A percentile compares a stretch with the other conserved stretches of the same genome.
phyloP scores from a whole-genome alignment of 2,329 filamentous ascomycete genomes.

The Fusarium fracticaudum region DNA sequence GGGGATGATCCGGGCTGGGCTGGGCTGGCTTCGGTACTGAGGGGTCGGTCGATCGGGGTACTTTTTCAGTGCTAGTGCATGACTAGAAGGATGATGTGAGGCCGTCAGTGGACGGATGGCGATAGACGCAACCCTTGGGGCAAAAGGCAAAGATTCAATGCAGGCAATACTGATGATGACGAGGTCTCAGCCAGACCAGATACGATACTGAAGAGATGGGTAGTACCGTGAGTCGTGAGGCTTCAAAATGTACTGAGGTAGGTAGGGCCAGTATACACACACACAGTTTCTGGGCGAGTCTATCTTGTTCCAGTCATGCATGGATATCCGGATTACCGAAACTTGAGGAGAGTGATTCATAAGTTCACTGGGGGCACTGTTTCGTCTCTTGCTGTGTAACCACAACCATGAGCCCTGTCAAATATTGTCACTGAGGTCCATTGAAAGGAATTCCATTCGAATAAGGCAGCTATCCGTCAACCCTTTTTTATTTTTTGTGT shows the following conservation, averaged over 20 bases:
- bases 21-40: conserved; percentile 39
- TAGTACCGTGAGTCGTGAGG: neutral
- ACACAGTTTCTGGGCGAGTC: conserved; percentile 1
- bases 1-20: conserved; percentile 29
- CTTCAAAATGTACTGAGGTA: neutral
- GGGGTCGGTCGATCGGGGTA: conserved; percentile 36
- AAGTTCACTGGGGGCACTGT: neutral
- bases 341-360: neutral
- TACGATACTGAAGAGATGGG: neutral
- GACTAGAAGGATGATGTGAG: conserved; percentile 20
- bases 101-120: conserved; percentile 25
- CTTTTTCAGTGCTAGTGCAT: conserved; percentile 34
- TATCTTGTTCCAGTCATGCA: neutral
- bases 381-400: conserved; percentile 2
- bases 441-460: neutral
- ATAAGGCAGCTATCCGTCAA: neutral
- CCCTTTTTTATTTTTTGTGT: conserved; percentile 2
- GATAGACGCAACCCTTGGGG: conserved; percentile 33
- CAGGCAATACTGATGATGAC: conserved; percentile 29
- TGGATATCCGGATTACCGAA: neutral
- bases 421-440: neutral
- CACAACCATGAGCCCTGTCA: neutral
- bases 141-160: conserved; percentile 24
- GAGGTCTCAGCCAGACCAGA: neutral
- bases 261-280: neutral